Base-by-base conservation (phyloP, 2,329 filamentous ascomycete species). In the Neophaeococcomyces aloes region DNA sequence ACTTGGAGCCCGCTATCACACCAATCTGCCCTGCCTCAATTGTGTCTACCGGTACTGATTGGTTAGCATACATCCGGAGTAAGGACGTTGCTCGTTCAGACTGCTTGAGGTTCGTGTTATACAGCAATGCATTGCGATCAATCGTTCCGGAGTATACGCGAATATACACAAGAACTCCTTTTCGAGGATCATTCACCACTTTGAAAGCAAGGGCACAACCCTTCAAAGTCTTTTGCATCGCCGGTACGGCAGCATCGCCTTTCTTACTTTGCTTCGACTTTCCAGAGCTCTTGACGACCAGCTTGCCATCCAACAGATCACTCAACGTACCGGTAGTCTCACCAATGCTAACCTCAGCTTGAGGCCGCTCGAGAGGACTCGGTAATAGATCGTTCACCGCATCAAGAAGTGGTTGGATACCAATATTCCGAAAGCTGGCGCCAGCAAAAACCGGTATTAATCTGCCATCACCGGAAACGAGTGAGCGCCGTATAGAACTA, bases 381-480 rank as follows among this genome's bases (percentile, higher is more conserved):
- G 91, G 91, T 2, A 96, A 71, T 35, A 95, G 81, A 57, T 95
- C 85, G 7, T 86, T 78, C 10, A 96, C 79, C 29, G 86, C 86
- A 60, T 96, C 87, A 42, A 96, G 74, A 17, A 98, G 70, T 21
- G 88, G 86, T 60, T 95, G 86, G 3, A 96, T 87, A 6, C 91
- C 91, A 49, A 96, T 86, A 52, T 96, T 94, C 32, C 83, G 79
- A 63, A 96, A 87, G 61, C 88, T 95, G 4, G 89, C 88, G 2
- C 89, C 89, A 1, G 86, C 86, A 62, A 94, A 93, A 0, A 95
- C 75, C 1, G 89, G 89, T 33, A 91, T 83, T 14, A 93, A 69
- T n/a, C 67, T 69, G 39, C 85, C 86, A 7, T 81, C 74, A 1
- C 79, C 76, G 36, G 71, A 69, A 4, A 80, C 69, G 4, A 94